These are phyloP conservation scores for Yamadazyma aaseri DNA, from an alignment of 1,139 yeast genomes.

Conservation along the genomic window DNA sequence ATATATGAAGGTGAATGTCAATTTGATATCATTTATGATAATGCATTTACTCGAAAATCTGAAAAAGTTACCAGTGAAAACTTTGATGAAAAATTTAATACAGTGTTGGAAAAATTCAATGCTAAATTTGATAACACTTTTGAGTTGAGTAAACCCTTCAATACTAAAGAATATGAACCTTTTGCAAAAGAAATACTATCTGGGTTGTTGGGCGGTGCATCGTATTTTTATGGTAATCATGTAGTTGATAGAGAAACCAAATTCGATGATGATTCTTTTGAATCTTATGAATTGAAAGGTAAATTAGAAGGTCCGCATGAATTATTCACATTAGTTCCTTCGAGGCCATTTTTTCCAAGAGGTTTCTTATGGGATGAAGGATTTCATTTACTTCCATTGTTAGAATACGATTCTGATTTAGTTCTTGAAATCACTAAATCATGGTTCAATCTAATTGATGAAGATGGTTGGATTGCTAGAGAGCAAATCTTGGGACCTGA, in stretches of 20 bases:
- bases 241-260: slow-evolving; percentile 73
- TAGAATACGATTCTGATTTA: slow-evolving; percentile 82
- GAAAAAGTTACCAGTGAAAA: slow-evolving; percentile 44
- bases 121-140: slow-evolving; percentile 56
- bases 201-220: slow-evolving; percentile 84
- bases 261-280: slow-evolving; percentile 65
- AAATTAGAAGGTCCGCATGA: slow-evolving; percentile 64
- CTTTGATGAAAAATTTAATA: slow-evolving; percentile 38
- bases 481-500: slow-evolving; percentile 94
- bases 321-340: slow-evolving; percentile 82
- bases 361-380: slow-evolving; percentile 99
- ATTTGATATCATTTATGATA: slow-evolving; percentile 65
- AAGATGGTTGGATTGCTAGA: slow-evolving; percentile 94
- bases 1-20: slow-evolving; percentile 73
- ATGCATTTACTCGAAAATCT: slow-evolving; percentile 37
- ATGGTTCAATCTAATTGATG: slow-evolving; percentile 86
- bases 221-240: slow-evolving; percentile 87
- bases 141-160: slow-evolving; percentile 56
- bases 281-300: slow-evolving; percentile 53
- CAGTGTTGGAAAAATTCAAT: slow-evolving; percentile 44
- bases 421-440: slow-evolving; percentile 78
- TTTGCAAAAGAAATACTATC: slow-evolving; percentile 82
- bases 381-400: slow-evolving; percentile 79
- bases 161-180: slow-evolving; percentile 37
- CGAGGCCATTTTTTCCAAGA: slow-evolving; percentile 91